phyloP scores from a whole-genome alignment of 495 filamentous ascomycete species.

The Lasiosphaeria miniovina region DNA sequence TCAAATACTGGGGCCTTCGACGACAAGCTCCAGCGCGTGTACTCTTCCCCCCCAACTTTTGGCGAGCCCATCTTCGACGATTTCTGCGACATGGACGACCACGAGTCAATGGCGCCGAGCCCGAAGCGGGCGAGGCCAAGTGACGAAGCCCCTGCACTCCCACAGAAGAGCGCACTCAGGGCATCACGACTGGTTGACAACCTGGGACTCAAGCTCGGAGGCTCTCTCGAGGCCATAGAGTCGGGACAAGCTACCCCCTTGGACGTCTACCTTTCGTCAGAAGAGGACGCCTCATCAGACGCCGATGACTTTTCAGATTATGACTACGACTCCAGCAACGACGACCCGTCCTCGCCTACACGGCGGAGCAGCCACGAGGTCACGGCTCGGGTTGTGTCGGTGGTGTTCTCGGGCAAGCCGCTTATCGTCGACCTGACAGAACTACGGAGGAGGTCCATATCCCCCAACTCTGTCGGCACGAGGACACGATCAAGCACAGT shows the following conservation, averaged over 20 bases:
- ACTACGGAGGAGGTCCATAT: slow-evolving; percentile 36
- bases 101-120: slow-evolving; percentile 22
- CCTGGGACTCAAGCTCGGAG: slow-evolving; percentile 37
- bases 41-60: slow-evolving; percentile 15
- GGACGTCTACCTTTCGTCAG: slow-evolving; percentile 49
- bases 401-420: slow-evolving; percentile 47
- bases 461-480: slow-evolving; percentile 28
- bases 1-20: slow-evolving; percentile 12
- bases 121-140: slow-evolving; percentile 14
- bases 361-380: slow-evolving; percentile 43
- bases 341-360: slow-evolving; percentile 34
- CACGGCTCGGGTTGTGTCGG: slow-evolving; percentile 48
- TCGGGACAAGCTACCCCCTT: slow-evolving; percentile 34
- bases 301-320: slow-evolving; percentile 51
- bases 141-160: slow-evolving; percentile 28
- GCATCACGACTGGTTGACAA: slow-evolving; percentile 40
- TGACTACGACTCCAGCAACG: slow-evolving; percentile 43
- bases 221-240: slow-evolving; percentile 29
- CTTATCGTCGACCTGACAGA: slow-evolving; percentile 42
- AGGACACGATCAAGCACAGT: slow-evolving; percentile 28
- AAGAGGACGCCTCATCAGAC: slow-evolving; percentile 50
- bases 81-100: slow-evolving; percentile 28
- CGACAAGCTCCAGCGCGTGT: slow-evolving; percentile 12
- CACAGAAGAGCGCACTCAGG: slow-evolving; percentile 44
- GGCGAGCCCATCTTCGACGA: slow-evolving; percentile 28